Conservation (phyloP, 306 rosid genomes). For the Cicer pinnatifidum region DNA sequence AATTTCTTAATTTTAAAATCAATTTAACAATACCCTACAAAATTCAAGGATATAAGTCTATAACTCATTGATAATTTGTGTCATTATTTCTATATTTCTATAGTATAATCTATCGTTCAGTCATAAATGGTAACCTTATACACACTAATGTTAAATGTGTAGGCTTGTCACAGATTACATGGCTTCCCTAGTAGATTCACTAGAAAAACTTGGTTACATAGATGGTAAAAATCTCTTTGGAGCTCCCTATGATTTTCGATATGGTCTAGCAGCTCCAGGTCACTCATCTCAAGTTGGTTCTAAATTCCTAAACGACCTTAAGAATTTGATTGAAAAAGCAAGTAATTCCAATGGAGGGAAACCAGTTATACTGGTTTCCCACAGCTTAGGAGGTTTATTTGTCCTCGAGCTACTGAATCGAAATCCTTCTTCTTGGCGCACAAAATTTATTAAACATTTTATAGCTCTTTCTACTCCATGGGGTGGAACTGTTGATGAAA, state of each 20-base stretch:
- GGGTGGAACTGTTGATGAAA: constrained; percentile 81
- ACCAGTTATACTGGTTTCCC: constrained; percentile 74
- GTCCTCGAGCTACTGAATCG: constrained; percentile 72
- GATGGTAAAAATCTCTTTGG: constrained; percentile 74
- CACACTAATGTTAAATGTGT: not conserved
- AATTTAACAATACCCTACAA: not conserved
- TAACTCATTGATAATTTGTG: not conserved
- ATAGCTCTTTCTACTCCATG: constrained; percentile 81
- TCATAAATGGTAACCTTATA: not conserved
- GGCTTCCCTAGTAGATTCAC: constrained; percentile 68
- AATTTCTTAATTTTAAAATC: not conserved
- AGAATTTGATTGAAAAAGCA: constrained; percentile 66
- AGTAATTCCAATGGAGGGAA: constrained; percentile 72
- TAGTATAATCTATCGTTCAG: not conserved
- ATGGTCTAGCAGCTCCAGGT: constrained; percentile 78
- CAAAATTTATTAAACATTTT: constrained; percentile 66
- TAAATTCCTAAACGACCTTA: constrained; percentile 75
- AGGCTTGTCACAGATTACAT: constrained; percentile 73
- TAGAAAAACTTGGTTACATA: constrained; percentile 66
- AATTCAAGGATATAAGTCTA: not conserved
- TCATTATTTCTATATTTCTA: too few species aligned
- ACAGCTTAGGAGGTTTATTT: constrained; percentile 83
- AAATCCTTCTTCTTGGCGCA: constrained; percentile 69
- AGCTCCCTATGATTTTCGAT: constrained; percentile 91
- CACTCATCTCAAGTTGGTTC: constrained; percentile 76